Evolutionary conservation across 2,329 filamentous ascomycete genomes (phyloP).

Genomic region (Sarocladiaceae sp.): DNA sequence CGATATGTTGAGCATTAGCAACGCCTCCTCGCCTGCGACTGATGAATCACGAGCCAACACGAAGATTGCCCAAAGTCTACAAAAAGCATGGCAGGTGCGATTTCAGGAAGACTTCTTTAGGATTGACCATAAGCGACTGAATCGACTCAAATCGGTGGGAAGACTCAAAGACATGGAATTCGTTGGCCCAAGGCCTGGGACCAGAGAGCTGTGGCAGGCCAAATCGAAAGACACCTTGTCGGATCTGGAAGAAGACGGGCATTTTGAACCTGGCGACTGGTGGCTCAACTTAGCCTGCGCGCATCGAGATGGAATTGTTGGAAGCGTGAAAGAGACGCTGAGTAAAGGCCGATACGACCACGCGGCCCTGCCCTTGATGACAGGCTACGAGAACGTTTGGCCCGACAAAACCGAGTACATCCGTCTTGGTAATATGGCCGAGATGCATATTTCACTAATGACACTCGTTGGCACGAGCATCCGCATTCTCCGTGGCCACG

Average conservation of each 20-base stretch:
- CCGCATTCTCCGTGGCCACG: conserved; percentile 45
- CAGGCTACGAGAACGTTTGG: conserved; percentile 41
- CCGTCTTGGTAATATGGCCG: conserved; percentile 33
- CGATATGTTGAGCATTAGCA: conserved; percentile 29
- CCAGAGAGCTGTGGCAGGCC: conserved; percentile 30
- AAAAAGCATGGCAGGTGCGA: conserved; percentile 35
- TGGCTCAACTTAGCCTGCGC: conserved; percentile 52
- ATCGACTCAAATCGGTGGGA: conserved; percentile 23
- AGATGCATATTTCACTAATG: conserved; percentile 44
- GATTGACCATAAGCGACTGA: conserved; percentile 37
- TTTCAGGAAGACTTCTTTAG: conserved; percentile 39
- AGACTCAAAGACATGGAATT: conserved; percentile 36
- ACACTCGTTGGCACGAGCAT: conserved; percentile 42
- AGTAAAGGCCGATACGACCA: conserved; percentile 41
- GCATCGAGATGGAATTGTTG: conserved; percentile 48
- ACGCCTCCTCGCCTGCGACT: conserved; percentile 20
- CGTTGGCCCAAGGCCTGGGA: conserved; percentile 22
- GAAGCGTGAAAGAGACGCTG: conserved; percentile 34
- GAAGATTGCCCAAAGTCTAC: conserved; percentile 30
- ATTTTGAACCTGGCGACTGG: conserved; percentile 35
- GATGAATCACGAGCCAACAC: conserved; percentile 27
- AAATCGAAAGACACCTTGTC: conserved; percentile 27
- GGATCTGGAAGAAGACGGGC: conserved; percentile 21
- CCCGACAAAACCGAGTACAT: conserved; percentile 34
- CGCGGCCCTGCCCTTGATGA: conserved; percentile 43